Evolutionary conservation across 106 monocot species (phyloP).

Genomic region (Allium sativum): DNA sequence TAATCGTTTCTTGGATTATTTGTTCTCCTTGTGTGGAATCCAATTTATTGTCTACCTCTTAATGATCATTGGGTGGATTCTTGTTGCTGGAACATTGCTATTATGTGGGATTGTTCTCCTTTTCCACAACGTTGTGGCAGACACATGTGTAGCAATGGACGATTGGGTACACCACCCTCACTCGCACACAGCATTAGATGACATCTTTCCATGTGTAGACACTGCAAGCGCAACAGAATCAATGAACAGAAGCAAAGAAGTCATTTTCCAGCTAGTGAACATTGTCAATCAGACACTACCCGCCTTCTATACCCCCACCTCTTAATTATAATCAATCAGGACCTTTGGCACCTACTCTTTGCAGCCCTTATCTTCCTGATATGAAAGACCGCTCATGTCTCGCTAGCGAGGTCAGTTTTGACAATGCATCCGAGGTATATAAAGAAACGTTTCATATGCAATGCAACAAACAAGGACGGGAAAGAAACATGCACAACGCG

Average conservation of each 20-base stretch:
- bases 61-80: constrained; percentile 76
- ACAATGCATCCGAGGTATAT: constrained; percentile 51
- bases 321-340: constrained; percentile 83
- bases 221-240: constrained; percentile 64
- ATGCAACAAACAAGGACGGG: constrained; percentile 1
- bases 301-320: constrained; percentile 20
- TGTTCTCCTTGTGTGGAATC: constrained; percentile 66
- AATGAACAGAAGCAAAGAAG: constrained; percentile 41
- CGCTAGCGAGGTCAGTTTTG: constrained; percentile 44
- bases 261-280: constrained; percentile 50
- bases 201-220: constrained; percentile 85
- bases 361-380: constrained; percentile 55
- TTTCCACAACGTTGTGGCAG: constrained; percentile 70
- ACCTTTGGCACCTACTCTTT: constrained; percentile 55
- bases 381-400: constrained; percentile 37
- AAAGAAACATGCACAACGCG: constrained; percentile 24
- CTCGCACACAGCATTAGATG: constrained; percentile 61
- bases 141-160: constrained; percentile 90
- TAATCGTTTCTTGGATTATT: constrained; percentile 92
- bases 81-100: constrained; percentile 73
- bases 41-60: constrained; percentile 64
- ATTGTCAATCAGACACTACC: constrained; percentile 68
- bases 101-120: constrained; percentile 72
- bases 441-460: constrained; percentile 26
- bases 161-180: constrained; percentile 80